Evolutionary conservation across 768 basidiomycete genomes (phyloP), one percentile per base, ranked within the genome.

Genomic region (Lactarius sp.): DNA sequence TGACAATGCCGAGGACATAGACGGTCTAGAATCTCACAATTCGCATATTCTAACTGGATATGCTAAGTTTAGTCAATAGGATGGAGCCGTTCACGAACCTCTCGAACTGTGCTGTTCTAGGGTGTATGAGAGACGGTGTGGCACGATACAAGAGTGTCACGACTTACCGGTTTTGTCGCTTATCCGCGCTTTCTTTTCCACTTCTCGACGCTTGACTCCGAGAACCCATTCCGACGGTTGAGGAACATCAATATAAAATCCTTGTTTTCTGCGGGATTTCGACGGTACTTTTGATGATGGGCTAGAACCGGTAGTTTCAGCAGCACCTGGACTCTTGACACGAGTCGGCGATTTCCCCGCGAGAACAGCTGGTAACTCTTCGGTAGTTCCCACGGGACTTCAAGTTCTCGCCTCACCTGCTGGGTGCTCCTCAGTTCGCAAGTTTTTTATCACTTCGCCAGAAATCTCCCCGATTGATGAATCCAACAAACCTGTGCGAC

Each of bases 1-100:
- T 60, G 59, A 60, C 64, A 65, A 27, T 16, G 53, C 16, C 64
- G 64, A 22, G 50, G 64, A 56, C 64, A 60, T 20, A 60, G 59
- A 56, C 64, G 59, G 52, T 60, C 60, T 39, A 49, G 49, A 56
- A 65, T 54, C n/a, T 65, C 54, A 65, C 33, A 47, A 39, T 18
- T 53, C 53, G 53, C 50, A 53, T 65, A 65, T 60, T 65, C 64
- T 65, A 60, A 60, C 36, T 46, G 59, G 47, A 34, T 42, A 60
- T 39, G 22, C 42, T 65, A 42, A 65, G 59, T 33, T 56, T 22
- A 60, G 59, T 20, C 37, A 31, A 37, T 41, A 34, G 47, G 34
- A n/a, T 42, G n/a, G 13, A 44, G 49, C 27, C 16, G 7, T 36
- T n/a, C 52, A 65, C 64, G 59, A 60, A 65, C 64, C 64, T 65